Evolutionary conservation across 2,329 filamentous ascomycete species (phyloP), one percentile per base, ranked within the genome.

Genomic region (Pestalotiopsis sp.): DNA sequence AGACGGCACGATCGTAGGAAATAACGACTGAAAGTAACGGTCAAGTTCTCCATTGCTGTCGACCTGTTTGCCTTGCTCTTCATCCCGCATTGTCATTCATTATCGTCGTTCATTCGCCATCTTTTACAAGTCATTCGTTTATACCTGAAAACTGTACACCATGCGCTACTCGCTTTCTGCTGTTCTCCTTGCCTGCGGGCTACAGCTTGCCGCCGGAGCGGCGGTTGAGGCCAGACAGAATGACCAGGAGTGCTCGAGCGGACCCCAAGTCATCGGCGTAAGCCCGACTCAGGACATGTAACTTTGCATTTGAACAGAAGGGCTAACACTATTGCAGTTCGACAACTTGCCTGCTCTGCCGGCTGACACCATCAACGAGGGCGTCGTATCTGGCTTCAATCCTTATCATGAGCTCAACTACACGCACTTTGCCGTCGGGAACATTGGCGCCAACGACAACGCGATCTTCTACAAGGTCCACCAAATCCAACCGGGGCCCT

Each of bases 351-450:
- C 61, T 20, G 61, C 61, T 17, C 20, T 64, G 20, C 38, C 61
- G 12, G 25, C 25, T n/a, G 36, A 38, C 2, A 31, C n/a, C 14
- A 31, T 45, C n/a, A 49, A 64, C 41, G 4, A 13, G n/a, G 61
- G 61, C 40, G 12, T 45, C 9, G 25, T 38, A n/a, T 61, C 59
- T 5, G 41, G 25, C 4, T 64, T 64, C 61, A 64, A 49, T 38
- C 61, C 61, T 9, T 41, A 64, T 20, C 27, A 25, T 20, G 61
- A 64, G 11, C 36, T 64, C 4, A 64, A 64, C 61, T 64, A 64
- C n/a, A 64, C 61, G 38, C 61, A 31, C 40, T 64, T 64, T 38
- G 25, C 9, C 20, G 61, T 64, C 36, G 41, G n/a, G 11, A 31
- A 17, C 23, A 20, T 23, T 4, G 38, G 23, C 11, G 13, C 38